phyloP scores from a whole-genome alignment of 164 flowering plant genomes.

The Brasenia schreberi region DNA sequence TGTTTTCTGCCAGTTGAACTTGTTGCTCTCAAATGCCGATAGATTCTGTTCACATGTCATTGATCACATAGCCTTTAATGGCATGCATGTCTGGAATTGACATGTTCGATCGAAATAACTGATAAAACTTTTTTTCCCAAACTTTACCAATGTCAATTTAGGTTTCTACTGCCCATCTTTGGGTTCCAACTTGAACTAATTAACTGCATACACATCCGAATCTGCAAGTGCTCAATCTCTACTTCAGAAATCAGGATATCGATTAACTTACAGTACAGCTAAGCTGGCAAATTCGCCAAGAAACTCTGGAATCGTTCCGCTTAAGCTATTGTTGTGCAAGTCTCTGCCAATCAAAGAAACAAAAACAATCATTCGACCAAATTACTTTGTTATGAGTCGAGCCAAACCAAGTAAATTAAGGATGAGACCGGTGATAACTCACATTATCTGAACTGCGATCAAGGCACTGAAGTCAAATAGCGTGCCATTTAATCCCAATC shows the following conservation, averaged over 20 bases:
- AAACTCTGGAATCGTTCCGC: not conserved
- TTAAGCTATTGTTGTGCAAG: slow-evolving; percentile 1
- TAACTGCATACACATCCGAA: not conserved
- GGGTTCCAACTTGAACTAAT: not conserved
- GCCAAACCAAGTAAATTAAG: not conserved
- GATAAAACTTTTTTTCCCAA: no score
- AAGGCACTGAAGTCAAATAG: slow-evolving; percentile 40
- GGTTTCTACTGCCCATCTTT: no score
- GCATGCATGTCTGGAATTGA: no score
- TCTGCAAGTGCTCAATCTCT: not conserved
- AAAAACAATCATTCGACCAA: no score
- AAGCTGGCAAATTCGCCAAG: not conserved
- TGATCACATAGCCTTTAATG: no score
- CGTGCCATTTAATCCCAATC: slow-evolving; percentile 17
- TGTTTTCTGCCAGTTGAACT: no score
- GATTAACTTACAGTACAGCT: not conserved
- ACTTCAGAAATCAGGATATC: not conserved
- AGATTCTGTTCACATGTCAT: no score
- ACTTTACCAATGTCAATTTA: no score
- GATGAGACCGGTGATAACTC: slow-evolving; percentile 1
- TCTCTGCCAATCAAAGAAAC: not conserved
- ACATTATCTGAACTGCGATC: slow-evolving; percentile 32
- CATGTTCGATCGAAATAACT: no score
- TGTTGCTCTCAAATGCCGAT: no score
- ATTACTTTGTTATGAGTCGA: no score